Percentiles rank a stretch among this genome's conserved stretches.
These are phyloP conservation scores for Russula vinacea DNA, from an alignment of 768 basidiomycete species.

Conservation along the genomic window DNA sequence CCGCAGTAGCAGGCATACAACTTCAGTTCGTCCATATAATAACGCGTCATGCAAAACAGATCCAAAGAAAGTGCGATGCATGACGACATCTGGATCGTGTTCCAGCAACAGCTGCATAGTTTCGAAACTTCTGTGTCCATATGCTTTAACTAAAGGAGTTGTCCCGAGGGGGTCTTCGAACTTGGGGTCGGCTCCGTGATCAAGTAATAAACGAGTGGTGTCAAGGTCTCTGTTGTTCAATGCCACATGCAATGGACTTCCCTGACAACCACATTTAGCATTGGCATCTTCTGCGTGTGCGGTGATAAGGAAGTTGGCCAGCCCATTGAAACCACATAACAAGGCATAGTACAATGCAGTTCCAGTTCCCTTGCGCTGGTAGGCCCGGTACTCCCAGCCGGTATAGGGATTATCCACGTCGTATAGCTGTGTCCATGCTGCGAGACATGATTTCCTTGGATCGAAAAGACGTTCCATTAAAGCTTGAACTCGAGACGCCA, in stretches of 20 bases:
- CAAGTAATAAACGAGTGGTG: background rate
- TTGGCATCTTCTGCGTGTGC: background rate
- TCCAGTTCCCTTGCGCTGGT: no score
- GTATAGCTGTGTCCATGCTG: background rate
- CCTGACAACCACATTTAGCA: background rate
- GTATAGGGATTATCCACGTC: background rate
- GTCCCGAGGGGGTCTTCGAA: background rate
- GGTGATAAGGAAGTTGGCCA: background rate
- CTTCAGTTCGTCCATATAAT: no score
- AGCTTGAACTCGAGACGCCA: background rate
- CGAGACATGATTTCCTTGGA: background rate
- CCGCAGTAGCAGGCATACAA: no score
- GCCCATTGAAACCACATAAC: background rate
- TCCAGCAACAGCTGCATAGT: background rate
- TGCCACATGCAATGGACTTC: background rate
- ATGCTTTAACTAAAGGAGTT: background rate
- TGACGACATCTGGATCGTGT: background rate
- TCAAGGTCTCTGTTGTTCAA: background rate
- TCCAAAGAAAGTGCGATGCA: background rate
- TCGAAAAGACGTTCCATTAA: background rate
- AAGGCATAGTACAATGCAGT: conserved; percentile 8
- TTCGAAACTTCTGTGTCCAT: background rate
- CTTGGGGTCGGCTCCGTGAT: background rate
- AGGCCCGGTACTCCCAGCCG: no score
- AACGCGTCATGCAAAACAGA: no score